These are phyloP conservation scores for Ilyonectria robusta DNA, from an alignment of 2,329 filamentous ascomycete genomes.

Conservation along the genomic window DNA sequence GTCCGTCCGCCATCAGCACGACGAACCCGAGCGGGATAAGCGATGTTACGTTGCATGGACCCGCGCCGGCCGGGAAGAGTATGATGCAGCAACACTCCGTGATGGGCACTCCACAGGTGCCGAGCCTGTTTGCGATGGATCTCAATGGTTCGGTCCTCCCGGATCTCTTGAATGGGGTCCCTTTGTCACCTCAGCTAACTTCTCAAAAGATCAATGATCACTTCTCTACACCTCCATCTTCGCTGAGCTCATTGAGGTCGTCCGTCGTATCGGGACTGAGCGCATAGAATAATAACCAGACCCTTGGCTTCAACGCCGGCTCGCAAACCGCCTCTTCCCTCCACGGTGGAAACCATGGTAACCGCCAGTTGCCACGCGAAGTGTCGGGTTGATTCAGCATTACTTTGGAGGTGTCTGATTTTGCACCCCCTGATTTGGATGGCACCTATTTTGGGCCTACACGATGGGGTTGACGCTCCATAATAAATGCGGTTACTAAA, in stretches of 20 bases:
- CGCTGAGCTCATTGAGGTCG: slow-evolving; percentile 77
- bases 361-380: slow-evolving; percentile 77
- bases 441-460: too few species aligned
- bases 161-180: slow-evolving; percentile 79
- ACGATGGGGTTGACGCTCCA: too few species aligned
- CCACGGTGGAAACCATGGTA: slow-evolving; percentile 73
- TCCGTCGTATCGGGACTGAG: slow-evolving; percentile 74
- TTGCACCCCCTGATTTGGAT: too few species aligned
- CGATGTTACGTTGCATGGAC: slow-evolving; percentile 90
- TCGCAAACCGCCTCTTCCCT: slow-evolving; percentile 83
- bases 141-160: slow-evolving; percentile 81
- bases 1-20: slow-evolving; percentile 95
- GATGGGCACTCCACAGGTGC: slow-evolving; percentile 77
- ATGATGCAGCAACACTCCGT: slow-evolving; percentile 80
- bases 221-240: slow-evolving; percentile 83
- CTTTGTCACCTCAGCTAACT: slow-evolving; percentile 83
- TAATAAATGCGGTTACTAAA: too few species aligned
- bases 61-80: slow-evolving; percentile 65
- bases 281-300: slow-evolving; percentile 72
- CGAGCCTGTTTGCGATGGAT: slow-evolving; percentile 82
- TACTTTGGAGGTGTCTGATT: too few species aligned
- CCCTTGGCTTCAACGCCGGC: slow-evolving; percentile 54
- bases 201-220: slow-evolving; percentile 78
- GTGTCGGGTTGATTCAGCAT: too few species aligned
- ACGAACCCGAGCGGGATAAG: slow-evolving; percentile 93